These are phyloP conservation scores for Cladosporium sp. DNA, from an alignment of 2,329 filamentous ascomycete species.

Conservation along the genomic window DNA sequence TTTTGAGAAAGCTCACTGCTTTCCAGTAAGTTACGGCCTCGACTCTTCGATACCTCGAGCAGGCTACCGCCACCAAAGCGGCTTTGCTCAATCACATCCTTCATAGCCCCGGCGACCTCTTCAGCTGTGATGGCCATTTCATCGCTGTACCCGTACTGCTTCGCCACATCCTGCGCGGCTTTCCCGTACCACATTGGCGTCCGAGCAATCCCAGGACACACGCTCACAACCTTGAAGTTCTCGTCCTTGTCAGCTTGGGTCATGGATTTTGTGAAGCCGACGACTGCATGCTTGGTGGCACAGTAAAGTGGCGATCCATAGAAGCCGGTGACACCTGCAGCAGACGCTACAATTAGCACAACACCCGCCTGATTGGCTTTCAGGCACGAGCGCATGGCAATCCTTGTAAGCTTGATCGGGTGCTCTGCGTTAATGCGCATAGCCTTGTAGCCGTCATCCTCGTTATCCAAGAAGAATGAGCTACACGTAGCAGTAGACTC, in stretches of 20 bases:
- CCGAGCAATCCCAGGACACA: slow-evolving; percentile 30
- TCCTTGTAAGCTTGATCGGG: slow-evolving; percentile 38
- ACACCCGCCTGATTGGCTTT: slow-evolving; percentile 34
- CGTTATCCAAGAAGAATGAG: slow-evolving; percentile 36
- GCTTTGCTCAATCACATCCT: slow-evolving; percentile 22
- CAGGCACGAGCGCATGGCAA: slow-evolving; percentile 33
- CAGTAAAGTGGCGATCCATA: slow-evolving; percentile 34
- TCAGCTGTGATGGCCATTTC: slow-evolving; percentile 20
- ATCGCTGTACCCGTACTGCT: slow-evolving; percentile 19
- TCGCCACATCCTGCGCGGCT: slow-evolving; percentile 15
- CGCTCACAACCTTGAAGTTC: slow-evolving; percentile 32
- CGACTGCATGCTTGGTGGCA: slow-evolving; percentile 37
- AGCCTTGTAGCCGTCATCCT: slow-evolving; percentile 30
- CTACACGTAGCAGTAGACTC: slow-evolving; percentile 33
- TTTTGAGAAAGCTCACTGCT: slow-evolving; percentile 6
- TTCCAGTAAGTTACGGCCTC: slow-evolving; percentile 15
- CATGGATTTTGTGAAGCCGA: slow-evolving; percentile 37
- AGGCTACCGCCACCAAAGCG: slow-evolving; percentile 22
- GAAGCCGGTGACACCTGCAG: slow-evolving; percentile 30
- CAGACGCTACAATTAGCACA: slow-evolving; percentile 30
- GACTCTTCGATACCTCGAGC: slow-evolving; percentile 14
- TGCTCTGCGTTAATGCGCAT: slow-evolving; percentile 36
- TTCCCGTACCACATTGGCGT: slow-evolving; percentile 28
- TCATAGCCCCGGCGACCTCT: slow-evolving; percentile 27
- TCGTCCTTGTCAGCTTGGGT: slow-evolving; percentile 29